Evolutionary conservation across 73 alveolate genomes (phyloP).

Genomic region (Diophrys sp.): DNA sequence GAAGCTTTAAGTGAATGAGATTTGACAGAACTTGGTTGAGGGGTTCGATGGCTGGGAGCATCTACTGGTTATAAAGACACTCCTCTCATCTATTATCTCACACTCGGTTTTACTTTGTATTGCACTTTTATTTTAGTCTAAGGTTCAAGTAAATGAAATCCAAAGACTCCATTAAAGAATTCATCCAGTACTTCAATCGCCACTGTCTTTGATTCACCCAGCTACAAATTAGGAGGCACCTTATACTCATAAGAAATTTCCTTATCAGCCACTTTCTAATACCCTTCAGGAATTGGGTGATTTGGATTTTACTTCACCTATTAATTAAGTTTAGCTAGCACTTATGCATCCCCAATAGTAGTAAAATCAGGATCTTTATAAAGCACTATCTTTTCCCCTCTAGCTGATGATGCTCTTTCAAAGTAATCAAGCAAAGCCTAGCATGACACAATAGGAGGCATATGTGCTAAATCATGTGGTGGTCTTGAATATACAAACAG

Average conservation of each 20-base stretch:
- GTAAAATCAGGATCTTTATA: conserved; percentile 66
- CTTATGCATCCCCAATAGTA: conserved; percentile 38
- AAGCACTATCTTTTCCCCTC: conserved; percentile 47
- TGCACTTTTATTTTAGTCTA: conserved; percentile 16
- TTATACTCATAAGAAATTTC: conserved; percentile 28
- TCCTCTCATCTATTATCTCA: no score
- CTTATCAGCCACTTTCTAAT: conserved; percentile 44
- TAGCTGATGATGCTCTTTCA: conserved; percentile 53
- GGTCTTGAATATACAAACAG: conserved; percentile 16
- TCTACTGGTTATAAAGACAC: no score
- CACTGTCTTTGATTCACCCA: conserved; percentile 34
- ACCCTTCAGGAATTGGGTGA: conserved; percentile 58
- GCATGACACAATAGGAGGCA: conserved; percentile 25
- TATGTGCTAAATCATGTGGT: conserved; percentile 8
- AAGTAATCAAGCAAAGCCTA: conserved; percentile 17
- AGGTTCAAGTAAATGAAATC: conserved; percentile 55
- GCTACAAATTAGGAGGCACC: conserved; percentile 30
- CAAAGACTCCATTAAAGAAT: conserved; percentile 16
- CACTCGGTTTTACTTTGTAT: conserved; percentile 52
- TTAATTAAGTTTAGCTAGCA: conserved; percentile 34
- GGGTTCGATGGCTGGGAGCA: no score
- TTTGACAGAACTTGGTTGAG: no score
- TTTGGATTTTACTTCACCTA: conserved; percentile 43
- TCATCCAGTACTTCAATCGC: conserved; percentile 43
- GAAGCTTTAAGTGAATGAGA: no score